A percentile compares a stretch with the other conserved stretches of the same genome.
These are phyloP conservation scores for Agrostemma githago DNA, from an alignment of 148 eudicot genomes.

Conservation along the genomic window DNA sequence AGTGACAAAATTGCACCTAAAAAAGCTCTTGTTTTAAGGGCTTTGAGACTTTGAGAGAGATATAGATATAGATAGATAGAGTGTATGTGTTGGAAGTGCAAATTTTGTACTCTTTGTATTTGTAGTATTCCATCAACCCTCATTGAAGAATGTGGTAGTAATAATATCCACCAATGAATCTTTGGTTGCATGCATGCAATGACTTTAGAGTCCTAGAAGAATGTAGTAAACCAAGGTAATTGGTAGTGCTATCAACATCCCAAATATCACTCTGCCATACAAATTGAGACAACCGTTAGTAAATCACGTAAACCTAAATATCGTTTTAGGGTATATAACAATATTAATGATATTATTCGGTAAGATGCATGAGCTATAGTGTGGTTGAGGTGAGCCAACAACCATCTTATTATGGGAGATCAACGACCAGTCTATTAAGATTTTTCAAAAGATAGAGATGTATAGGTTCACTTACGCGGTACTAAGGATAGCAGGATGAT, in stretches of 20 bases:
- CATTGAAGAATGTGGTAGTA: not conserved
- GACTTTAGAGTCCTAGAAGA: slow-evolving; percentile 54
- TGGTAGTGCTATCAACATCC: slow-evolving; percentile 92
- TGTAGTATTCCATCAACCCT: not conserved
- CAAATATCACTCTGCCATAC: slow-evolving; percentile 76
- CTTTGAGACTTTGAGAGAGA: not conserved
- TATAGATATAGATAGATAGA: too few relatives aligned
- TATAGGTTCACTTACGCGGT: slow-evolving; percentile 57
- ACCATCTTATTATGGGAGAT: too few relatives aligned
- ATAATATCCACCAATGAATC: not conserved
- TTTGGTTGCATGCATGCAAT: too few relatives aligned
- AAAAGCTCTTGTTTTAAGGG: slow-evolving; percentile 2
- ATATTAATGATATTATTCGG: too few relatives aligned
- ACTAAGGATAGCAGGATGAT: slow-evolving; percentile 81
- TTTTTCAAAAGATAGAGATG: not conserved
- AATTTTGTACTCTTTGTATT: not conserved
- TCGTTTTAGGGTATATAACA: not conserved
- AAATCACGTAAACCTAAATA: not conserved
- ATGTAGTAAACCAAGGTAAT: slow-evolving; percentile 85
- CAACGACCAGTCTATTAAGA: too few relatives aligned
- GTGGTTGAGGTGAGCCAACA: too few relatives aligned
- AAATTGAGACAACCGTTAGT: not conserved
- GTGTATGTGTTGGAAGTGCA: not conserved
- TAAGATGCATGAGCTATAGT: too few relatives aligned
- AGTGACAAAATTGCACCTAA: slow-evolving; percentile 1